Evolutionary conservation across 1,284 basidiomycete genomes (phyloP), one percentile per base, ranked within the genome.

Genomic region (Ceratobasidium sp.): DNA sequence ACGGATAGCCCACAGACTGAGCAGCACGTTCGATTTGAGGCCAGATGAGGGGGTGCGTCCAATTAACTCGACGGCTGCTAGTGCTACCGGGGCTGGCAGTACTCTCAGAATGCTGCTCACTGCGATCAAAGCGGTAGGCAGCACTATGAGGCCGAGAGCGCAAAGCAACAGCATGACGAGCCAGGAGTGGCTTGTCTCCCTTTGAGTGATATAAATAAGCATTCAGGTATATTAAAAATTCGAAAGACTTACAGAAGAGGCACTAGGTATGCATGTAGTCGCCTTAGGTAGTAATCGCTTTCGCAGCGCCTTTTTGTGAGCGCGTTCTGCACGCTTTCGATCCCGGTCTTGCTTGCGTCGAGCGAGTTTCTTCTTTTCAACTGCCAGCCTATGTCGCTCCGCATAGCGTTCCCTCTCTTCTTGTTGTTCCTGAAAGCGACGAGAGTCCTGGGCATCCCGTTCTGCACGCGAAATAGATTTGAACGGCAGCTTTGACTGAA

Each of bases 21-120:
- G 16, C 9, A 43, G 53, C 52, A 2, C 18, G 30, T 18, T 70
- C 34, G 28, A 70, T 70, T n/a, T 71, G 28, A 8, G 30, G 26
- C 67, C 65, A 71, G 34, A 71, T 59, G 26, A 71, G 55, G 12
- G 53, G 67, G 28, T 57, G 36, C 36, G 46, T 55, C 67, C 53
- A 59, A 34, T 71, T 71, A 26, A 28, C 23, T 52, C 8, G 50
- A 52, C 45, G 50, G 3, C 3, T 9, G 23, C n/a, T 52, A 26
- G 21, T 57, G 26, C 34, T 18, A 39, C 36, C 36, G 14, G 36
- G 14, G 14, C 14, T 14, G 14, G 36, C 36, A 39, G 36, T 39
- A 6, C 36, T 6, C 6, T 6, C 36, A 39, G 36, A 39, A 39
- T 39, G 8, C 36, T 39, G 8, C 14, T 6, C 14, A 14, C 14